These are phyloP conservation scores for Begonia masoniana DNA, from an alignment of 306 rosid species.

Conservation along the genomic window DNA sequence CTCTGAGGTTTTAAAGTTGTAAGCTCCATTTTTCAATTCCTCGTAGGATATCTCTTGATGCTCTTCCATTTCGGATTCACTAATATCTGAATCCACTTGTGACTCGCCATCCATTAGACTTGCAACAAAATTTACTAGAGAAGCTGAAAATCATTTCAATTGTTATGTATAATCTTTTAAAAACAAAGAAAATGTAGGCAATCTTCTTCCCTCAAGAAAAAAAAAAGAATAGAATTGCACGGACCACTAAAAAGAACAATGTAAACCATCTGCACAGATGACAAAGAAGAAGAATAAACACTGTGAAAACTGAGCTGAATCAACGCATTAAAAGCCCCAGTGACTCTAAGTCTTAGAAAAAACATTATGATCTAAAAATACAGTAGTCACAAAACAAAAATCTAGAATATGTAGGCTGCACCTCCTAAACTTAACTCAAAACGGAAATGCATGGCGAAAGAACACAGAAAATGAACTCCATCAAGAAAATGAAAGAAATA, in stretches of 20 bases:
- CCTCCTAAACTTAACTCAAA: slow-evolving; percentile 3
- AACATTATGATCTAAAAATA: not conserved
- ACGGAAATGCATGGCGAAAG: slow-evolving; percentile 2
- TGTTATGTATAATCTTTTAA: not conserved
- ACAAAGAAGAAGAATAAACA: not conserved
- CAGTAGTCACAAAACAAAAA: slow-evolving; percentile 2
- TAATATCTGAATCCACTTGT: slow-evolving; percentile 34
- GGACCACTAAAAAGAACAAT: not conserved
- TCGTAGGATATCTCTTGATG: slow-evolving; percentile 41
- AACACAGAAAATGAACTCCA: not conserved
- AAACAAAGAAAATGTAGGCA: not conserved
- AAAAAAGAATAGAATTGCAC: not conserved
- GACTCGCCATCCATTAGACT: slow-evolving; percentile 25
- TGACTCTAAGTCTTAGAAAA: not conserved
- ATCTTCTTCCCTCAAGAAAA: not conserved
- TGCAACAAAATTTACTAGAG: slow-evolving; percentile 23
- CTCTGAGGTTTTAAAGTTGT: slow-evolving; percentile 35
- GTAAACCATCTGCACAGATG: not conserved
- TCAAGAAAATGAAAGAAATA: not conserved
- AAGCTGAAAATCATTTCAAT: slow-evolving; percentile 9
- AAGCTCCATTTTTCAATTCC: slow-evolving; percentile 52
- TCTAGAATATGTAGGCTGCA: not conserved
- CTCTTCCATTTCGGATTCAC: slow-evolving; percentile 49
- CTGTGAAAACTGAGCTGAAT: not conserved
- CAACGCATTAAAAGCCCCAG: not conserved